These are phyloP conservation scores for Talaromyces sp. DNA, from an alignment of 2,329 filamentous ascomycete genomes.

Conservation along the genomic window DNA sequence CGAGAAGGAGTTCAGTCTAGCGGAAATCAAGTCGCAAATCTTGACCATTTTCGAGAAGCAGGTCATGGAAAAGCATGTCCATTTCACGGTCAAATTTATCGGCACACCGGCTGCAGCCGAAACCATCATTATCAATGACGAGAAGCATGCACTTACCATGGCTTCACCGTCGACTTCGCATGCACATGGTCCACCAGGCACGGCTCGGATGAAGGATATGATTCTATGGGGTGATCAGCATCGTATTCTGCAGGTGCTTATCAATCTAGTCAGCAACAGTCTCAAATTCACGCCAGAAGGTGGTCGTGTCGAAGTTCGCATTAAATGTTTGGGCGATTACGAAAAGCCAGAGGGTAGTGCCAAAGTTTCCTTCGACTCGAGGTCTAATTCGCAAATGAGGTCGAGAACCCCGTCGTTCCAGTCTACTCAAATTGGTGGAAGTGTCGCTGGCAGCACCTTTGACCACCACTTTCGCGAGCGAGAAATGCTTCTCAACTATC, in stretches of 20 bases:
- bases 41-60: slow-evolving; percentile 87
- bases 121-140: slow-evolving; percentile 18
- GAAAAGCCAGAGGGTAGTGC: slow-evolving; percentile 45
- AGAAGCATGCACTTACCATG: slow-evolving; percentile 16
- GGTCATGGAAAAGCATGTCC: slow-evolving; percentile 73
- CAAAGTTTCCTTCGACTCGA: slow-evolving; percentile 34
- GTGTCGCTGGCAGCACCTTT: slow-evolving; percentile 4
- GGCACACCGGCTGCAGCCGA: slow-evolving; percentile 44
- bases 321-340: slow-evolving; percentile 58
- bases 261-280: slow-evolving; percentile 74
- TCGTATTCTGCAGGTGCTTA: slow-evolving; percentile 85
- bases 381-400: slow-evolving; percentile 25
- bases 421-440: slow-evolving; percentile 27
- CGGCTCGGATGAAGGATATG: slow-evolving; percentile 75
- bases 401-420: slow-evolving; percentile 15
- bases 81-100: slow-evolving; percentile 70
- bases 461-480: slow-evolving; percentile 4
- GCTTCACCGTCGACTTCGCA: slow-evolving; percentile 36
- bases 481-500: slow-evolving; percentile 56
- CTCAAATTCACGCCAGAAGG: slow-evolving; percentile 82
- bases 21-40: slow-evolving; percentile 80
- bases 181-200: slow-evolving; percentile 62
- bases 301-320: slow-evolving; percentile 71
- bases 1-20: slow-evolving; percentile 77
- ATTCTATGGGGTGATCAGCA: slow-evolving; percentile 90